A percentile compares a stretch with the other conserved stretches of the same genome.
These are phyloP conservation scores for Candida maltosa DNA, from an alignment of 805 yeast genomes.

Conservation along the genomic window DNA sequence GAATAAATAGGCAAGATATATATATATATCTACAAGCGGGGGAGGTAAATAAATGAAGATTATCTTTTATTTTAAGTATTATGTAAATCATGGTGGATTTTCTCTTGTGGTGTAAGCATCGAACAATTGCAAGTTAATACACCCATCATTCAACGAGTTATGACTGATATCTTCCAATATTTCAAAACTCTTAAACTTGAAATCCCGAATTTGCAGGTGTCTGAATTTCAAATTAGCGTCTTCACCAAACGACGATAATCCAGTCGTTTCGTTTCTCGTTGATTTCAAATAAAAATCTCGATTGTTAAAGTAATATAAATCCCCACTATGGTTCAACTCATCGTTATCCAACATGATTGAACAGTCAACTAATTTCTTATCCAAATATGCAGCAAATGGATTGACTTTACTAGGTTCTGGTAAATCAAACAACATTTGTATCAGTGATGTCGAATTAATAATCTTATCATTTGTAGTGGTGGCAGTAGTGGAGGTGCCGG, in stretches of 20 bases:
- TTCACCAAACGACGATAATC: slow-evolving; percentile 1
- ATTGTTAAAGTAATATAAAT: slow-evolving; percentile 28
- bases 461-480: slow-evolving; percentile 6
- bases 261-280: slow-evolving; percentile 9
- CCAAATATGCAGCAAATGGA: slow-evolving; percentile 15
- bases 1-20: too few relatives aligned
- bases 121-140: slow-evolving; percentile 35
- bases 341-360: slow-evolving; percentile 26
- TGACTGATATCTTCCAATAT: slow-evolving; percentile 32
- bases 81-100: slow-evolving; percentile 33
- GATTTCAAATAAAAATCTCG: slow-evolving; percentile 20
- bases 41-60: too few relatives aligned
- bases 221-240: neutral
- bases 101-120: slow-evolving; percentile 41
- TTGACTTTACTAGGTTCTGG: slow-evolving; percentile 25
- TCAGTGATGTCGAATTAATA: too few relatives aligned
- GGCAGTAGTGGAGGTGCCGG: slow-evolving; percentile 3
- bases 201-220: slow-evolving; percentile 7
- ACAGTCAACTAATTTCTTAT: slow-evolving; percentile 14
- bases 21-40: too few relatives aligned
- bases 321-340: slow-evolving; percentile 30
- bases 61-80: neutral
- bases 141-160: slow-evolving; percentile 24
- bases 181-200: slow-evolving; percentile 33
- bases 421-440: slow-evolving; percentile 20